Conservation (phyloP, 805 yeast species). For the Starmera caribaea region DNA sequence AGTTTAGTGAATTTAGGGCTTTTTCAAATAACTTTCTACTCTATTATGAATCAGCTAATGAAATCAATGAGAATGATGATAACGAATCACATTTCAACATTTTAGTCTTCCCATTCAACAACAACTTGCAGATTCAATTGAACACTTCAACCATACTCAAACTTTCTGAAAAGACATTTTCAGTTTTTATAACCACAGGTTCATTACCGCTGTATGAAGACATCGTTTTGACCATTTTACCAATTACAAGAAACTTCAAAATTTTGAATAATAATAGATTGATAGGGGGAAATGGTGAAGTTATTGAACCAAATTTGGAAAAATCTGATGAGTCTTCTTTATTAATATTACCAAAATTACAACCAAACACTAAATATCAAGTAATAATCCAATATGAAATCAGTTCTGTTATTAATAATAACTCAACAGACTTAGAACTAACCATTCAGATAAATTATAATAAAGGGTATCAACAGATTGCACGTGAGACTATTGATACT, state of each 20-base stretch:
- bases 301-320: neutral
- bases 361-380: constrained; percentile 9
- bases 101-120: constrained; percentile 4
- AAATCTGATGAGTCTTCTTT: neutral
- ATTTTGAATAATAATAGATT: neutral
- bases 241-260: neutral
- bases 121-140: constrained; percentile 12
- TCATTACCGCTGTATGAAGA: neutral
- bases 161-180: constrained; percentile 10
- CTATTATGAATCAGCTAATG: constrained; percentile 9
- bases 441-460: too few species aligned
- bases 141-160: constrained; percentile 10
- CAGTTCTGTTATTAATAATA: constrained; percentile 3
- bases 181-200: constrained; percentile 7
- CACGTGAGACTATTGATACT: constrained; percentile 31
- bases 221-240: too few species aligned
- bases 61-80: constrained; percentile 3
- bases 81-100: neutral
- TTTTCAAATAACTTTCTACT: constrained; percentile 18
- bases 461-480: too few species aligned
- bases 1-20: constrained; percentile 17
- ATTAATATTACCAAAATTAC: constrained; percentile 1
- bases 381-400: constrained; percentile 25
- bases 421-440: too few species aligned
- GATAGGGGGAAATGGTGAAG: neutral